phyloP scores from a whole-genome alignment of 345 rosid genomes.

The Camelina laxa region DNA sequence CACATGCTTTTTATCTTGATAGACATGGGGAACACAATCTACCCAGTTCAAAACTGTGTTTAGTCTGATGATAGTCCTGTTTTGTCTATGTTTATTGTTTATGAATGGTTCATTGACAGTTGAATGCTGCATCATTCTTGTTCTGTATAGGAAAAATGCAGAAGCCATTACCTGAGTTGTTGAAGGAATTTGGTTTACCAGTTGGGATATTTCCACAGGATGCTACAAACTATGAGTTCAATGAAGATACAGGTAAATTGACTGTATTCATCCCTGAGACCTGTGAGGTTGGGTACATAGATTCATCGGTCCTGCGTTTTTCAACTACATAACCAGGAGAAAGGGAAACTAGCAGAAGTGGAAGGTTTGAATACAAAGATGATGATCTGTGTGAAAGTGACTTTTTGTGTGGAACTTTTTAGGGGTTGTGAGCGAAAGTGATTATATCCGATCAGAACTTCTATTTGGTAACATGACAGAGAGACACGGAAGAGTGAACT shows the following conservation, averaged over 20 bases:
- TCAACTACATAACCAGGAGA: slow-evolving; percentile 66
- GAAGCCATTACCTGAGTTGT: slow-evolving; percentile 82
- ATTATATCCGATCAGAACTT: not conserved
- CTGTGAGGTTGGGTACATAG: slow-evolving; percentile 90
- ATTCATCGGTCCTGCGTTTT: slow-evolving; percentile 82
- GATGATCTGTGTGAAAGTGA: slow-evolving; percentile 88
- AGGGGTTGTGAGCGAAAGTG: not conserved
- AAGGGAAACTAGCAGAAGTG: slow-evolving; percentile 80
- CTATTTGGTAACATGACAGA: not conserved
- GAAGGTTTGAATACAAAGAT: slow-evolving; percentile 94
- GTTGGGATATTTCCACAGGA: slow-evolving; percentile 92
- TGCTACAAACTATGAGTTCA: slow-evolving; percentile 93
- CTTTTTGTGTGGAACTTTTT: slow-evolving; percentile 12
- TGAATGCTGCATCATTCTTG: not conserved
- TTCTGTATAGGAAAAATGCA: slow-evolving; percentile 84
- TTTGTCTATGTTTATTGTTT: not conserved
- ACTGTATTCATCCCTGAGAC: slow-evolving; percentile 74
- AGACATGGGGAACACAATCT: no score
- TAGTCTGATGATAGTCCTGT: not conserved
- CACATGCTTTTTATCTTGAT: not conserved
- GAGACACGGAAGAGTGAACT: not conserved
- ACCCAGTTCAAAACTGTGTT: not conserved
- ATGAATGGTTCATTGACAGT: not conserved
- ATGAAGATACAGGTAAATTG: slow-evolving; percentile 74
- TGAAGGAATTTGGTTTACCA: slow-evolving; percentile 78